Base-by-base conservation (phyloP, 768 basidiomycete species). In the Mycena maculata region DNA sequence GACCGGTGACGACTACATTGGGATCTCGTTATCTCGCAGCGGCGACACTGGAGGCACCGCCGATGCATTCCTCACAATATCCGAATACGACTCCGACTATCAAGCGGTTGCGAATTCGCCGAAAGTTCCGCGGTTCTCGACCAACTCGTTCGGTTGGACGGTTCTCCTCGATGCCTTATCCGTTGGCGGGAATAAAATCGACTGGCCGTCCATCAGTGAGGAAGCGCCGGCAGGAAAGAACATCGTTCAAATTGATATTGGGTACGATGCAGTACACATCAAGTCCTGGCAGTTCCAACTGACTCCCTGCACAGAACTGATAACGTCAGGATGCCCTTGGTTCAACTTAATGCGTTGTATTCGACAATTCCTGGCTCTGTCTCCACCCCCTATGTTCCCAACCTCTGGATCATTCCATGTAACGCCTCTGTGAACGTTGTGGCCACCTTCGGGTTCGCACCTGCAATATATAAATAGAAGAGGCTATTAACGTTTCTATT, bases 41-140 rank as follows among this genome's bases (percentile, higher is more conserved):
- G 69, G 69, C 10, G 69, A 70, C 44, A 23, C 50, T 20, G 69
- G 38, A 16, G 64, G 56, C 52, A 66, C 64, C 5, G 54, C 64
- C n/a, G 69, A 70, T 25, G 69, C 64, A 10, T 70, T 64, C 16
- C 60, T 70, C 44, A 65, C 69, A 33, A 70, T 70, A 15, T 36
- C 69, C 16, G 69, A 66, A 27, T 70, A 70, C 49, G 60, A 70
- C 36, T 36, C 55, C 10, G 44, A 60, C 27, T 63, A 70, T 39
- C n/a, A 54, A 7, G 56, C 69, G 20, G 69, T 70, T 3, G 45
- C 45, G 33, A 62, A 65, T 27, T 22, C 69, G 1, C 69, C 69
- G 10, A 62, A 66, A 31, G 22, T 70, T 5, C 54, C 27, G 5
- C 69, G 66, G 48, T 47, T 10, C 60, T 64, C 69, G 2, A 3